These are phyloP conservation scores for Penicillium paxilli DNA, from an alignment of 495 filamentous ascomycete species.

Conservation along the genomic window DNA sequence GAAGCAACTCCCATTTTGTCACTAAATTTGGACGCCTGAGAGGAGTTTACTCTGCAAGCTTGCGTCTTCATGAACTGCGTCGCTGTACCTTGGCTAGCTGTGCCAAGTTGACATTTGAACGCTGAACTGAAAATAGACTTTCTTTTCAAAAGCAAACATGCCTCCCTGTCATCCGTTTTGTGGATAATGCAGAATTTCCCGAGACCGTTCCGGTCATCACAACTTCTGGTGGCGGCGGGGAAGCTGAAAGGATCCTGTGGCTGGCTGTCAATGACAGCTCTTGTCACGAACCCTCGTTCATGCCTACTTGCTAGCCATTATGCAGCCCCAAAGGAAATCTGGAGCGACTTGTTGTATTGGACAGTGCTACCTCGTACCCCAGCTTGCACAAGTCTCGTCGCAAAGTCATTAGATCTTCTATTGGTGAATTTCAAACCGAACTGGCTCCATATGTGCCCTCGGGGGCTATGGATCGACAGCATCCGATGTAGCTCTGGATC, in stretches of 20 bases:
- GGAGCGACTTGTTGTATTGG: background rate
- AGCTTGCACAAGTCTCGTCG: background rate
- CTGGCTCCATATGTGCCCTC: background rate
- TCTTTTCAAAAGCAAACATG: background rate
- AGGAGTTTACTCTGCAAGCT: background rate
- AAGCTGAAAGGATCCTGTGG: background rate
- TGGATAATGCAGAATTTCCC: background rate
- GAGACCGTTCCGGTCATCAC: background rate
- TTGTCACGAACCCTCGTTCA: conserved; percentile 1
- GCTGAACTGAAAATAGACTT: background rate
- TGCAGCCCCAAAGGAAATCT: background rate
- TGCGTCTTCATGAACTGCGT: background rate
- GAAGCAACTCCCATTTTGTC: too few relatives aligned
- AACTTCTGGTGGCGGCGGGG: background rate
- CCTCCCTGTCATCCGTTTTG: background rate
- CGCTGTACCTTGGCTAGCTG: background rate
- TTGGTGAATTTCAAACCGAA: background rate
- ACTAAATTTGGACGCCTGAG: too few relatives aligned
- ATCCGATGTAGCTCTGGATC: background rate
- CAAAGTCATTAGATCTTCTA: background rate
- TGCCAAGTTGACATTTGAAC: background rate
- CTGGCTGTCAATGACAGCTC: background rate
- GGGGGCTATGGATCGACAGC: background rate
- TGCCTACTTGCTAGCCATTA: conserved; percentile 1
- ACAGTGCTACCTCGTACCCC: background rate